Base-by-base conservation (phyloP, 768 basidiomycete genomes). In the Ramaria sp. region DNA sequence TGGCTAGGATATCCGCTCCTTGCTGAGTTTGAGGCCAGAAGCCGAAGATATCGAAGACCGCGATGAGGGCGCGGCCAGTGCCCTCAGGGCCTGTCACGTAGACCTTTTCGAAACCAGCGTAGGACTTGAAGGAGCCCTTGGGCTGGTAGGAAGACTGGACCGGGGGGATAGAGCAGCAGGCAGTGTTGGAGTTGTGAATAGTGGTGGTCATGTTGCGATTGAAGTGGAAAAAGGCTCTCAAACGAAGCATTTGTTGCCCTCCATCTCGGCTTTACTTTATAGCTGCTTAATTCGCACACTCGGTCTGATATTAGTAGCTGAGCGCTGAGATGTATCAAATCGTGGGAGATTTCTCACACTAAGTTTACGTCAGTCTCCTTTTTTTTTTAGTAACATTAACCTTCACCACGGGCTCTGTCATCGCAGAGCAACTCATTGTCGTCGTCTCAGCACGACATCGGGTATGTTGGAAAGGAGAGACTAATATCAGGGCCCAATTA, bases 11-110 rank as follows among this genome's bases (percentile, higher is more conserved):
- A 63, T 85, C 83, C 19, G 80, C 80, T 33, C 82, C 83, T 65
- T 84, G 79, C 63, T 79, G 77, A 3, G 81, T 83, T 67, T 82
- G 79, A 5, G 81, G 80, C 70, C 76, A 82, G 70, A 73, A 79
- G 13, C 82, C 83, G 63, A 86, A 84, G 62, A 84, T 83, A 64
- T 84, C 82, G 62, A 73, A 84, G 51, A 82, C 75, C 60, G 75
- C 77, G 51, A 84, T 72, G 39, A 83, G 68, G 15, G 80, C 79
- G 58, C 73, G 75, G n/a, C 75, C 69, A 53, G 74, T 74, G 17
- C 64, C 67, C 53, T 71, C 70, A 4, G 77, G 73, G 11, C 81
- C 81, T 6, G 60, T 51, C 34, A 61, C 52, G 31, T 64, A 62
- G 20, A 67, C 66, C 61, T 68, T 76, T 27, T 73, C 68, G 67